A percentile compares a stretch with the other conserved stretches of the same genome.
phyloP scores from a whole-genome alignment of 2,329 filamentous ascomycete genomes.

The Aspergillus sp. region DNA sequence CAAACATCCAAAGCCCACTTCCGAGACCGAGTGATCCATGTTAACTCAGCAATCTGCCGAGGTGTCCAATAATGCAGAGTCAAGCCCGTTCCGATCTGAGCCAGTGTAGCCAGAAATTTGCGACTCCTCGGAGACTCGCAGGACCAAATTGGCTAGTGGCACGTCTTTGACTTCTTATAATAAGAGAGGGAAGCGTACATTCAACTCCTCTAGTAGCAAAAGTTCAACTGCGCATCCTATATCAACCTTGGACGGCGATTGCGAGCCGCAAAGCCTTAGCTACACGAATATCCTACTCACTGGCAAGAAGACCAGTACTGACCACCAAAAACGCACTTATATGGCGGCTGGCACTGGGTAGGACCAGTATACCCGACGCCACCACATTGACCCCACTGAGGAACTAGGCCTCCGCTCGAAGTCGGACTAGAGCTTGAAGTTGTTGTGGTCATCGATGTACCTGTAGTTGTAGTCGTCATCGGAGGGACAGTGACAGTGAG shows the following conservation, averaged over 20 bases:
- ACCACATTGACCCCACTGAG: not conserved
- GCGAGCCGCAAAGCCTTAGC: not conserved
- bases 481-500: not conserved
- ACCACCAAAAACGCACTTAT: not conserved
- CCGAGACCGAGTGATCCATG: no score
- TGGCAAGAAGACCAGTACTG: not conserved
- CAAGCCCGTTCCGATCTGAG: no score
- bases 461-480: not conserved
- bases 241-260: not conserved
- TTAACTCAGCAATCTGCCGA: no score
- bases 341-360: not conserved
- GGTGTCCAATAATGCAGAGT: no score
- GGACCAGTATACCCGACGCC: not conserved
- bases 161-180: no score
- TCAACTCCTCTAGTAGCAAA: not conserved
- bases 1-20: no score
- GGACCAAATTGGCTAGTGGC: no score
- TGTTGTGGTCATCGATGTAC: not conserved
- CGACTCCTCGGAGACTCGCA: no score
- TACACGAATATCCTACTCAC: not conserved
- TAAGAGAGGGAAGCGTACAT: not conserved
- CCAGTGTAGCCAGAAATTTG: no score
- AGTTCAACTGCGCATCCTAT: not conserved
- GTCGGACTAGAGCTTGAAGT: not conserved
- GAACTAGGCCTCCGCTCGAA: not conserved